Evolutionary conservation across 2,329 filamentous ascomycete species (phyloP).

Genomic region (Pyricularia sp.): DNA sequence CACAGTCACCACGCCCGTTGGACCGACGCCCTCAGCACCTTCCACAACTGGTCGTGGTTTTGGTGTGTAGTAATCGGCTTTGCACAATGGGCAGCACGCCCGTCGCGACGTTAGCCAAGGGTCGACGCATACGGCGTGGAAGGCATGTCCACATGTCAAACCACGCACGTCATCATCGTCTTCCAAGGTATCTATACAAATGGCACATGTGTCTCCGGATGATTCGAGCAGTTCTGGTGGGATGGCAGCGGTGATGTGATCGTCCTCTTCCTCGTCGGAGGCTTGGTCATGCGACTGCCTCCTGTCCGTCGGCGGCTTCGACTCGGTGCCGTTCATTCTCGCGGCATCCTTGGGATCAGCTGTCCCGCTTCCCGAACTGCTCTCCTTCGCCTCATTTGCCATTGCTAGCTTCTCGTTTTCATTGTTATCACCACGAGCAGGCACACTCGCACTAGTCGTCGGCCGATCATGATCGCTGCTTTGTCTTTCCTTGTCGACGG

Average conservation of each 20-base stretch:
- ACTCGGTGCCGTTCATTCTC: conserved; percentile 15
- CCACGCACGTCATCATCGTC: conserved; percentile 94
- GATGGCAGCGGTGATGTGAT: conserved; percentile 73
- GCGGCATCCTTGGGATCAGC: conserved; percentile 11
- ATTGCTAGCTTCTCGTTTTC: conserved; percentile 13
- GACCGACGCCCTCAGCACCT: conserved; percentile 24
- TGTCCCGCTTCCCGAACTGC: conserved; percentile 13
- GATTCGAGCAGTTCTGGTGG: conserved; percentile 72
- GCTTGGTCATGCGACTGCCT: conserved; percentile 25
- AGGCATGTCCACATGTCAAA: conserved; percentile 92
- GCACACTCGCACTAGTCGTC: conserved; percentile 17
- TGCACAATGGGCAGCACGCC: conserved; percentile 94
- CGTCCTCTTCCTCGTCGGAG: conserved; percentile 52
- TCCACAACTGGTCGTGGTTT: conserved; percentile 71
- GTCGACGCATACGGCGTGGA: conserved; percentile 91
- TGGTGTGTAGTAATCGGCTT: conserved; percentile 93
- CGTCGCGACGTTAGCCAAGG: conserved; percentile 92
- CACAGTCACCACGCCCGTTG: conserved; percentile 17
- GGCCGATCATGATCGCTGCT: conserved; percentile 29
- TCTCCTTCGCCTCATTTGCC: conserved; percentile 15
- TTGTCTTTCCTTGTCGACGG: conserved; percentile 32
- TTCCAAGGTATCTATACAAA: conserved; percentile 89
- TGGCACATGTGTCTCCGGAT: conserved; percentile 88
- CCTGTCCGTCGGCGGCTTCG: conserved; percentile 11
- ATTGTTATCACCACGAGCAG: conserved; percentile 13